Evolutionary conservation across 164 flowering plant species (phyloP).

Genomic region (Liquidambar formosana): DNA sequence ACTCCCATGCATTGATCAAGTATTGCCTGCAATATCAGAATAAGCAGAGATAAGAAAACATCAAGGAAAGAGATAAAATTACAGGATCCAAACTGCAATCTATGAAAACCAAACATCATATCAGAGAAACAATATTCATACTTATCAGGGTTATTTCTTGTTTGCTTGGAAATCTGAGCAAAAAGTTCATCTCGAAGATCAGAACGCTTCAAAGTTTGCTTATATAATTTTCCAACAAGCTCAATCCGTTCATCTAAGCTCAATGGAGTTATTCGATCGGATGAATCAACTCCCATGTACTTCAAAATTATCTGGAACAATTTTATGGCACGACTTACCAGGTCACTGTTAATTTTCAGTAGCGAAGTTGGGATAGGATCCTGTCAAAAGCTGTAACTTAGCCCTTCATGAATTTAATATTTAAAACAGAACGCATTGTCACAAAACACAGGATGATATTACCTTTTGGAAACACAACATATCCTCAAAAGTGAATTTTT

Average conservation of each 20-base stretch:
- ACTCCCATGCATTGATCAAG: conserved; percentile 91
- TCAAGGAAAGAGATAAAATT: neutral
- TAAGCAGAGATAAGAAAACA: conserved; percentile 3
- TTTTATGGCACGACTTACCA: conserved; percentile 78
- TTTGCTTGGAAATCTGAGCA: conserved; percentile 91
- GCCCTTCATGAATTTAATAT: conserved; percentile 1
- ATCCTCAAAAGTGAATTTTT: conserved; percentile 88
- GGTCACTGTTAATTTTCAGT: conserved; percentile 76
- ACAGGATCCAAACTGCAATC: neutral
- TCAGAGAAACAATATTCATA: conserved; percentile 14
- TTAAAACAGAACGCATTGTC: neutral
- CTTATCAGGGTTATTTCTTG: conserved; percentile 90
- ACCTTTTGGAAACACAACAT: conserved; percentile 99
- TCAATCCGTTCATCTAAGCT: conserved; percentile 86
- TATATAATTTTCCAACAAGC: conserved; percentile 80
- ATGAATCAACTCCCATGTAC: conserved; percentile 91
- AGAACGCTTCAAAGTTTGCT: conserved; percentile 88
- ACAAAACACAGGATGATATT: conserved; percentile 5
- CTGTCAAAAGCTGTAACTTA: conserved; percentile 39
- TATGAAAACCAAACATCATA: conserved; percentile 1
- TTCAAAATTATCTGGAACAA: conserved; percentile 82
- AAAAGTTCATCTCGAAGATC: conserved; percentile 98
- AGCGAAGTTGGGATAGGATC: conserved; percentile 96
- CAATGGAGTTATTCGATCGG: conserved; percentile 58
- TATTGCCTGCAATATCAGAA: conserved; percentile 51